phyloP scores from a whole-genome alignment of 2,329 filamentous ascomycete genomes.

The Aspergillus sojae region DNA sequence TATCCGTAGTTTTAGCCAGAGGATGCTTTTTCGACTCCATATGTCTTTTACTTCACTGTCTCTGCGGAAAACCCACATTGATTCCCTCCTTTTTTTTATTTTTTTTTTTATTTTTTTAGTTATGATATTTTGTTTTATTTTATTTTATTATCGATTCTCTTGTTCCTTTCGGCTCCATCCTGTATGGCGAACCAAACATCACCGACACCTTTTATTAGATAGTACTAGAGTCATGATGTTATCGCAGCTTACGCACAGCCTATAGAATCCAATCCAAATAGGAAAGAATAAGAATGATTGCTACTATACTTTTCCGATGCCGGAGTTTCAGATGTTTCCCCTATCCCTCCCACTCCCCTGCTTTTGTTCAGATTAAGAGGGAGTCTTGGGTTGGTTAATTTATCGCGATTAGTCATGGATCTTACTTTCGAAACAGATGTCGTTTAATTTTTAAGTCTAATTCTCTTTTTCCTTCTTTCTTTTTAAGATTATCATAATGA shows the following conservation, averaged over 20 bases:
- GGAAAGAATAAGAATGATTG: neutral
- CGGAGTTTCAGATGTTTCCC: slow-evolving; percentile 23
- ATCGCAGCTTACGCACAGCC: slow-evolving; percentile 18
- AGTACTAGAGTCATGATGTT: neutral
- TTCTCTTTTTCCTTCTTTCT: neutral
- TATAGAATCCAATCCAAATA: slow-evolving; percentile 5
- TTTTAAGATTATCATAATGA: neutral
- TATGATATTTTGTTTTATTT: slow-evolving; percentile 4
- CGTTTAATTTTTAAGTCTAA: neutral
- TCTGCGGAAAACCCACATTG: neutral
- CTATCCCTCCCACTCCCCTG: slow-evolving; percentile 12
- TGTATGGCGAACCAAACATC: slow-evolving; percentile 3
- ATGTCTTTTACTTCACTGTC: neutral
- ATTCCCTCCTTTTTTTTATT: neutral
- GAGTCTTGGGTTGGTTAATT: neutral
- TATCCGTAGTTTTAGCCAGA: neutral
- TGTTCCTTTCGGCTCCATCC: neutral
- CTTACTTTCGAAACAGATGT: neutral
- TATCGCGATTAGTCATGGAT: neutral
- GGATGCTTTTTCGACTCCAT: neutral
- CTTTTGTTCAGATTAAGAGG: slow-evolving; percentile 1
- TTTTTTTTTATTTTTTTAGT: too few species aligned
- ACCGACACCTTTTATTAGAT: neutral
- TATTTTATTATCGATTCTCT: neutral
- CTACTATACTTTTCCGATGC: slow-evolving; percentile 19